A percentile compares a stretch with the other conserved stretches of the same genome.
Evolutionary conservation across 2,329 filamentous ascomycete species (phyloP).

Genomic region (Hypoxylon sp.): DNA sequence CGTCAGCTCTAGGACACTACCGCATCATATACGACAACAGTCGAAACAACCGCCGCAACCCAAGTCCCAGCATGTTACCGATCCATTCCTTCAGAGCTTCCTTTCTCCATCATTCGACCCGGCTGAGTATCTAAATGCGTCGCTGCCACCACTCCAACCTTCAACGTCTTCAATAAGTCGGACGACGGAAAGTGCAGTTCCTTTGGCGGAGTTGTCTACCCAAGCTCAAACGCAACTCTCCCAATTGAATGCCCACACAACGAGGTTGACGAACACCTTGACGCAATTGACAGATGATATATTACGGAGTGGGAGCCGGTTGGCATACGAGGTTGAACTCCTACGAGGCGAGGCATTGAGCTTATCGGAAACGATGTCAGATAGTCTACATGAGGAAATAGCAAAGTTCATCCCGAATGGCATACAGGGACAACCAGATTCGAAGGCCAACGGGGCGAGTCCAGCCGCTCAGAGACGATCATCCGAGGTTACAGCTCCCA

Average conservation of each 20-base stretch:
- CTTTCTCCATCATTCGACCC: conserved; percentile 82
- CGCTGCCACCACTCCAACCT: conserved; percentile 74
- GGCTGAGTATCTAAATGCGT: conserved; percentile 85
- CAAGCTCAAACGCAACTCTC: conserved; percentile 88
- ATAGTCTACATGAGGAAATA: conserved; percentile 78
- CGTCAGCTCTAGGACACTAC: conserved; percentile 53
- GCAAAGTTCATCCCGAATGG: conserved; percentile 75
- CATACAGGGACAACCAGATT: conserved; percentile 52
- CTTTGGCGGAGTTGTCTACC: conserved; percentile 80
- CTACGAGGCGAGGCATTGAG: conserved; percentile 87
- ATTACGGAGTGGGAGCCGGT: conserved; percentile 83
- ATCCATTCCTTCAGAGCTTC: conserved; percentile 81
- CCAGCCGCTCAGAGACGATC: conserved; percentile 40
- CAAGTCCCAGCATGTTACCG: conserved; percentile 74
- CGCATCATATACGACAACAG: conserved; percentile 58
- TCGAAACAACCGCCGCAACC: conserved; percentile 58
- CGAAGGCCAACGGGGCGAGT: conserved; percentile 39
- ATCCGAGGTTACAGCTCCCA: conserved; percentile 40
- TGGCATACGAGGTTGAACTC: conserved; percentile 95
- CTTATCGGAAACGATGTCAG: conserved; percentile 82
- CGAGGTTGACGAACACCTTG: conserved; percentile 81
- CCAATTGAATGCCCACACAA: conserved; percentile 89
- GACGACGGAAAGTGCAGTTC: conserved; percentile 59
- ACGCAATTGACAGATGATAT: conserved; percentile 96
- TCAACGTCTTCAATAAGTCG: conserved; percentile 50